Evolutionary conservation across 352 stramenopile genomes (phyloP), one percentile per base, ranked within the genome.

Genomic region (Globisporangium solare): DNA sequence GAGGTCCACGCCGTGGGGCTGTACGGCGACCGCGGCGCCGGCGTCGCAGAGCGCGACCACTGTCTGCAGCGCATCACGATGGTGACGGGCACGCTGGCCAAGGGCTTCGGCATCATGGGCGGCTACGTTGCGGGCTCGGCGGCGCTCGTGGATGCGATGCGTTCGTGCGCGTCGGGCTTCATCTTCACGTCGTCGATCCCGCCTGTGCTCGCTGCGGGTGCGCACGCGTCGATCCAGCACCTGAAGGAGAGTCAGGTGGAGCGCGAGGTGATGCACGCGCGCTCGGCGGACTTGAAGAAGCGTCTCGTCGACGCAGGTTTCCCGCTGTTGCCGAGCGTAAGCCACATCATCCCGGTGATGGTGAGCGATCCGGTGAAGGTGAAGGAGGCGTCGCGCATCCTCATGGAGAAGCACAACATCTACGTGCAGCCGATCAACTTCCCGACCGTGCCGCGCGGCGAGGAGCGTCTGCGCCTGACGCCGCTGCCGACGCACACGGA

Each of bases 381-480:
- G 41, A 95, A 96, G 78, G 77, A 88, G 57, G 87, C 87, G 17
- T 94, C 86, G 47, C 79, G 88, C 50, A 83, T 95, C n/a, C 67
- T 97, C 21, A 91, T 96, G 76, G 79, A 96, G 56, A 89, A 95
- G 66, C 70, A 95, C 82, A 75, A 77, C 70, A 96, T 97, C 54
- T 97, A 97, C 73, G 73, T 95, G 43, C 88, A 97, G 83, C 84
- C 88, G 2, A 97, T 97, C 70, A 97, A 97, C 79, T 97, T 95
- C 54, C 88, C 88, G 0, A 97, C 88, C 2, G 88, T 97, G 32
- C 86, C 86, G 1, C 76, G 82, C 62, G 88, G 88, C 45, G 87
- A 94, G 63, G 88, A 97, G 83, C 87, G 88, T 67, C 79, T 97
- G 7, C 84, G 88, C 58, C 70, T 97, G 47, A 96, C 88, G 56